phyloP scores from a whole-genome alignment of 768 basidiomycete genomes.

The Lentinus tigrinus region DNA sequence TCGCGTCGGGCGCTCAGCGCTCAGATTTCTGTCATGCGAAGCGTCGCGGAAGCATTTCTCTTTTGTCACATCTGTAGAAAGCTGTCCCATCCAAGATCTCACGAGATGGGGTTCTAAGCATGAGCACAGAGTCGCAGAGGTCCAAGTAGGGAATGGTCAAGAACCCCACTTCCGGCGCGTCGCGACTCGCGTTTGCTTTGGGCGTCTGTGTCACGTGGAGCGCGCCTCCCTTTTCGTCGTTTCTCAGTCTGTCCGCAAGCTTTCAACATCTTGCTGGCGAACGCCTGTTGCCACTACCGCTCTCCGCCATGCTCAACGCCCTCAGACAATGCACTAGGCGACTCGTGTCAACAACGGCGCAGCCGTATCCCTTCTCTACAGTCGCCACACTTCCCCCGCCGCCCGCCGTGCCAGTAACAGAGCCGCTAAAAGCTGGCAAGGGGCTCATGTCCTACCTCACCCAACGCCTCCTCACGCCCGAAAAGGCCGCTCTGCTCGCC shows the following conservation, averaged over 20 bases:
- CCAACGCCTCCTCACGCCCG: conserved; percentile 60
- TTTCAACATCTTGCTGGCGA: background rate
- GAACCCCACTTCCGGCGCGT: background rate
- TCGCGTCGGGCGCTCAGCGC: too few relatives aligned
- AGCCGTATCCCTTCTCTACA: conserved; percentile 73
- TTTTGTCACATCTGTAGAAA: too few relatives aligned
- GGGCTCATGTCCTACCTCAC: conserved; percentile 77
- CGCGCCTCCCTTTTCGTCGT: conserved; percentile 11
- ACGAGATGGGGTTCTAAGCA: too few relatives aligned
- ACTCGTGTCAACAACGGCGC: conserved; percentile 44
- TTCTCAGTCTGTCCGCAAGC: background rate
- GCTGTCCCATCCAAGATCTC: too few relatives aligned
- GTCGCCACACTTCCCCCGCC: conserved; percentile 52
- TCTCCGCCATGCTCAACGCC: conserved; percentile 35
- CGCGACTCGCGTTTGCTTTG: background rate
- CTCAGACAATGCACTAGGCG: conserved; percentile 37
- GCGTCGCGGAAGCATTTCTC: too few relatives aligned
- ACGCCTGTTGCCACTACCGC: background rate
- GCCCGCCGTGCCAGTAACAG: conserved; percentile 41
- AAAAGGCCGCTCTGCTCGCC: conserved; percentile 69
- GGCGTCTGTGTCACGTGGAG: conserved; percentile 12
- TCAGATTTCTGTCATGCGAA: too few relatives aligned
- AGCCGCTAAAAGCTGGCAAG: conserved; percentile 60
- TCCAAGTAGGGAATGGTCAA: too few relatives aligned
- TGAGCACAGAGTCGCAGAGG: too few relatives aligned